Percentiles rank a stretch among this genome's conserved stretches.
phyloP scores from a whole-genome alignment of 2,329 filamentous ascomycete genomes.

The Ophiostoma perfectum region DNA sequence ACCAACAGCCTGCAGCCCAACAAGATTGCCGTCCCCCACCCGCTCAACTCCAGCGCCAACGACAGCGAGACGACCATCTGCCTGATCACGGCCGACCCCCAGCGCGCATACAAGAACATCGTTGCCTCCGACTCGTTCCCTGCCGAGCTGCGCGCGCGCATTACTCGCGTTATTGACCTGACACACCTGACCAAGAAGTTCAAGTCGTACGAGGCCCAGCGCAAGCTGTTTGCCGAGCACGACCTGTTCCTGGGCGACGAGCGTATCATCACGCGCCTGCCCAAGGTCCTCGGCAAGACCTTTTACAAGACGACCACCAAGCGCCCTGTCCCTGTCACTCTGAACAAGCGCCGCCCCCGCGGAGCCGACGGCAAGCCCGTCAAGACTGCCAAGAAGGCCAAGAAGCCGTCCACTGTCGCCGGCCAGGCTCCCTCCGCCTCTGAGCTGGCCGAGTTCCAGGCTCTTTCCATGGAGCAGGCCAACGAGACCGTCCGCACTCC shows the following conservation, averaged over 20 bases:
- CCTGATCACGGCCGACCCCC: constrained; percentile 68
- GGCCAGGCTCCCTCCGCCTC: constrained; percentile 77
- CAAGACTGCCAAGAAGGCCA: constrained; percentile 49
- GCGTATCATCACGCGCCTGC: constrained; percentile 68
- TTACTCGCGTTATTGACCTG: constrained; percentile 73
- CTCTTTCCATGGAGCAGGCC: constrained; percentile 55
- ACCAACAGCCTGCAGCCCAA: constrained; percentile 74
- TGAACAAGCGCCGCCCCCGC: constrained; percentile 58
- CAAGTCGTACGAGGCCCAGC: constrained; percentile 78
- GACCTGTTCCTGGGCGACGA: constrained; percentile 94
- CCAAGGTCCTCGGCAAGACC: constrained; percentile 76
- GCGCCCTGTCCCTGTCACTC: constrained; percentile 75
- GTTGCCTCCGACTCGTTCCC: constrained; percentile 70
- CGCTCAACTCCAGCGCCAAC: constrained; percentile 49
- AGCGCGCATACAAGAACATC: constrained; percentile 86
- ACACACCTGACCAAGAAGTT: constrained; percentile 77
- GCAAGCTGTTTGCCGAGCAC: constrained; percentile 78
- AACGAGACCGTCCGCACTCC: constrained; percentile 47
- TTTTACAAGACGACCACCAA: constrained; percentile 84
- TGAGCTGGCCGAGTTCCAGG: constrained; percentile 68
- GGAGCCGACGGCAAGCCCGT: constrained; percentile 54
- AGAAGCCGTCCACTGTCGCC: constrained; percentile 43
- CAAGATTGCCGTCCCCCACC: constrained; percentile 74
- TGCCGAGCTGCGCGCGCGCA: constrained; percentile 57
- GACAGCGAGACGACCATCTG: constrained; percentile 64